A percentile compares a stretch with the other conserved stretches of the same genome.
phyloP scores from a whole-genome alignment of 306 rosid genomes.

The Biancaea sappan region DNA sequence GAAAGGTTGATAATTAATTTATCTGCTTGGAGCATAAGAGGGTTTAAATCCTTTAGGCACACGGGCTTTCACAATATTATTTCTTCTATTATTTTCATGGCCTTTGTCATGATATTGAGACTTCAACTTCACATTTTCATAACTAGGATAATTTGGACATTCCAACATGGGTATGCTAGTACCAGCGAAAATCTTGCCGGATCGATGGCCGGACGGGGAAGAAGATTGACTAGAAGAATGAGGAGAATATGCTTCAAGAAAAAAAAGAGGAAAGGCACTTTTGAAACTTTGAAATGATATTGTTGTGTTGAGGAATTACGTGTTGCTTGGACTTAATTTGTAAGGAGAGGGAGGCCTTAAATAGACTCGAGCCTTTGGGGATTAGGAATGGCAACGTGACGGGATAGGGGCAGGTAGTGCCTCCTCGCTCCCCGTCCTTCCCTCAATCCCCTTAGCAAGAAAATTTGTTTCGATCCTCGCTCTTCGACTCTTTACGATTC shows the following conservation, averaged over 20 bases:
- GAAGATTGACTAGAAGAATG: constrained; percentile 20
- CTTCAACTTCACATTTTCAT: constrained; percentile 39
- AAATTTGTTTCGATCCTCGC: no score
- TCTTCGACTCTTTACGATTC: no score
- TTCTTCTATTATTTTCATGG: constrained; percentile 11
- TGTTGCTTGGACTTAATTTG: neutral
- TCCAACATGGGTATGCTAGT: neutral
- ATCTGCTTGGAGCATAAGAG: constrained; percentile 68
- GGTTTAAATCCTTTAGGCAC: constrained; percentile 63
- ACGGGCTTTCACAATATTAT: constrained; percentile 53
- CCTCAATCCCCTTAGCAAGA: no score
- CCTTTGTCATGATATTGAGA: constrained; percentile 34
- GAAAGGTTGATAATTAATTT: constrained; percentile 54
- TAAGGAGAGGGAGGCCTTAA: constrained; percentile 42
- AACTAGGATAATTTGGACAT: constrained; percentile 27
- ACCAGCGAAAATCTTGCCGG: neutral
- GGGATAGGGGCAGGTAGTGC: no score
- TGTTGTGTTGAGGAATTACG: no score
- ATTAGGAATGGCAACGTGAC: no score
- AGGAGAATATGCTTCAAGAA: constrained; percentile 31
- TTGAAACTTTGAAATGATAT: neutral
- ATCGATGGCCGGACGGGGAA: constrained; percentile 30
- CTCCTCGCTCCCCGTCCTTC: no score
- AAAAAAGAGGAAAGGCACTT: constrained; percentile 33
- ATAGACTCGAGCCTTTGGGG: no score